phyloP scores from a whole-genome alignment of 495 filamentous ascomycete genomes.

The Annulohypoxylon bovei region DNA sequence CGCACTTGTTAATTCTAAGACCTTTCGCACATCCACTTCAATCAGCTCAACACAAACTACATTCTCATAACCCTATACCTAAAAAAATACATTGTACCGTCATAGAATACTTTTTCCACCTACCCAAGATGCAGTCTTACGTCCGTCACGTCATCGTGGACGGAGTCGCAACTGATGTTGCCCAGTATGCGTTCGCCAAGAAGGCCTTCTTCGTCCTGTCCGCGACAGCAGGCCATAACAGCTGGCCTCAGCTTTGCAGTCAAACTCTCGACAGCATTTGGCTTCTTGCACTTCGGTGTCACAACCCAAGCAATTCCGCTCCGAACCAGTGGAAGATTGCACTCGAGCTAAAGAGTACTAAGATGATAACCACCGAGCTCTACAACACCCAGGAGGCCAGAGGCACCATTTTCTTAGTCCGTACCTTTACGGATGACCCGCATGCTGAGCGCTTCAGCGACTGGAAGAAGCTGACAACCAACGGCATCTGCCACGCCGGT shows the following conservation, averaged over 20 bases:
- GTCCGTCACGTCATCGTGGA: neutral
- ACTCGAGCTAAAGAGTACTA: neutral
- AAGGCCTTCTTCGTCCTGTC: neutral
- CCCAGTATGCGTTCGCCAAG: neutral
- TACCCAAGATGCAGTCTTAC: too few relatives aligned
- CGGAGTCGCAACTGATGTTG: neutral
- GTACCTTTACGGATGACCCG: neutral
- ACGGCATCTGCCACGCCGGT: neutral
- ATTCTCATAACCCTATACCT: too few relatives aligned
- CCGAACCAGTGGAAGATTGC: constrained; percentile 19
- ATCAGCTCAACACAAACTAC: too few relatives aligned
- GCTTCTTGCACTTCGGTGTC: neutral
- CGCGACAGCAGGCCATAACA: neutral
- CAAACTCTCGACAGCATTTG: neutral
- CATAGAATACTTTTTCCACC: too few relatives aligned
- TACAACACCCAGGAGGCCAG: neutral
- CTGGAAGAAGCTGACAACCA: neutral
- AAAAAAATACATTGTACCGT: too few relatives aligned
- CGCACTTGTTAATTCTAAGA: too few relatives aligned
- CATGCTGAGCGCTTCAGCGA: neutral
- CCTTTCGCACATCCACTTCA: too few relatives aligned
- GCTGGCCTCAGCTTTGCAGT: neutral
- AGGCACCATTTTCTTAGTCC: neutral
- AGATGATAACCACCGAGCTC: constrained; percentile 9
- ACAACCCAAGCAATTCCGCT: neutral